Evolutionary conservation across 768 basidiomycete species (phyloP).

Genomic region (Macrolepiota dolichaula): DNA sequence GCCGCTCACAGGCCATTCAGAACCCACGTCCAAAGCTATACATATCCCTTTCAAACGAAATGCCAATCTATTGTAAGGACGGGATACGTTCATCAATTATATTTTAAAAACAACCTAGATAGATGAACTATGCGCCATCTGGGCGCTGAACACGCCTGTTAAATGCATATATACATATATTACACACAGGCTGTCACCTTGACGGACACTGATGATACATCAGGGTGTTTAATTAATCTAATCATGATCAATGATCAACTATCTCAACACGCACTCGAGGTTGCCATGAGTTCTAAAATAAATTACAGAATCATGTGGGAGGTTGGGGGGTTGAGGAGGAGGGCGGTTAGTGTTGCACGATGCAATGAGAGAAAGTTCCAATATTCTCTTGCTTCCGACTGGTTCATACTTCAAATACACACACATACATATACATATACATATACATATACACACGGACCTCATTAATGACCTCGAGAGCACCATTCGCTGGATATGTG

Average conservation of each 20-base stretch:
- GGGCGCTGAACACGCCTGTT: not conserved
- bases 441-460: not conserved
- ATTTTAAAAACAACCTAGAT: not conserved
- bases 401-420: too few relatives aligned
- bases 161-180: too few relatives aligned
- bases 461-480: not conserved
- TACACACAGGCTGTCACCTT: not conserved
- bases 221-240: conserved; percentile 8
- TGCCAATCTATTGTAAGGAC: not conserved
- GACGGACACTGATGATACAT: not conserved
- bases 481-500: too few relatives aligned
- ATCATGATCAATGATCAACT: conserved; percentile 4
- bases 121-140: not conserved
- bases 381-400: not conserved
- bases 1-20: not conserved
- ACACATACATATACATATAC: not conserved
- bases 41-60: not conserved
- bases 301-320: not conserved
- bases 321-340: too few relatives aligned
- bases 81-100: not conserved
- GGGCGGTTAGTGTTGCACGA: too few relatives aligned
- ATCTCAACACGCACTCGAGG: not conserved
- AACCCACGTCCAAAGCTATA: not conserved
- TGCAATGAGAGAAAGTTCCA: too few relatives aligned
- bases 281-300: conserved; percentile 5